Evolutionary conservation across 306 rosid species (phyloP), one percentile per base, ranked within the genome.

Genomic region (Begonia peltatifolia): DNA sequence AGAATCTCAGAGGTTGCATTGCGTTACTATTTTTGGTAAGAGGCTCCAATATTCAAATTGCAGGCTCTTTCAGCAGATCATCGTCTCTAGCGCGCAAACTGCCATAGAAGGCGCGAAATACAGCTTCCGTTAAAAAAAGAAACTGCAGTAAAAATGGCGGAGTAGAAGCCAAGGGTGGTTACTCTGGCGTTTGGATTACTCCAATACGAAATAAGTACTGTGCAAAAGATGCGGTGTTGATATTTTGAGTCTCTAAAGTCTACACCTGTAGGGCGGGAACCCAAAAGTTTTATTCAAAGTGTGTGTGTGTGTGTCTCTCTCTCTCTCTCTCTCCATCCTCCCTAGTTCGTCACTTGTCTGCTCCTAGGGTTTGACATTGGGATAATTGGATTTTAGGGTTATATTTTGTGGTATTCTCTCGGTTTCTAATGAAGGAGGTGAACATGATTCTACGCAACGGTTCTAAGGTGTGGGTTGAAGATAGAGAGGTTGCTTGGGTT

Each of bases 391-490:
- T 10, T 55, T 53, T 69, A 50, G 56, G 68, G 65, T 30, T 64
- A 6, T 65, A 16, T 35, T 13, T 18, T 17, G 36, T 44, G 48
- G 48, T 10, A 10, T 42, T 41, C 43, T 53, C 43, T 12, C 54
- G 9, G 12, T 9, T 35, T 35, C 35, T 35, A 3, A 11, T 41
- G 0, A 63, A 56, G 71, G 74, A 64, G 20, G 49, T 66, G 6
- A 71, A 67, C 46, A 90, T 90, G 99, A 76, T 57, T 50, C 60
- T 73, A 11, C 94, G 82, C 43, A 73, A 59, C 60, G 99, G 96
- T 76, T 69, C 94, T 61, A 90, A 79, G 70, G 99, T 90, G 42
- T 90, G 99, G 99, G 71, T 75, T 53, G 83, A 77, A 11, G 93
- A 86, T 72, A 60, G 71, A 48, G 75, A 67, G 62, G 62, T 56